Evolutionary conservation across 1,139 yeast species (phyloP).

Genomic region (Arxiozyma bovina): DNA sequence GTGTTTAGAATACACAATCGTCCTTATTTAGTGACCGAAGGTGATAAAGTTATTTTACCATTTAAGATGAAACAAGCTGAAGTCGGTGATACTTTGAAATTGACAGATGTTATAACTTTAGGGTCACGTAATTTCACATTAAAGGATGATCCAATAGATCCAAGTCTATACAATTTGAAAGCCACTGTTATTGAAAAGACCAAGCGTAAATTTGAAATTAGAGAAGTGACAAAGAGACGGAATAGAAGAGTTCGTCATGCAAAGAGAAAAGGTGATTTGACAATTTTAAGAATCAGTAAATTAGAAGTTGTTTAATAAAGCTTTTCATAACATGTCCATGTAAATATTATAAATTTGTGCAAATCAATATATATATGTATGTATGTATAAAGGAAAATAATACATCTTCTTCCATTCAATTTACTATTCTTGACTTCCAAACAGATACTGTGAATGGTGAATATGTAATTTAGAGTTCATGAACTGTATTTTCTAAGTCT

Average conservation of each 20-base stretch:
- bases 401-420: not conserved
- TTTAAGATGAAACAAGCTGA: conserved; percentile 64
- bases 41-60: conserved; percentile 76
- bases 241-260: conserved; percentile 76
- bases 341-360: conserved; percentile 1
- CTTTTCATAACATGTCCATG: not conserved
- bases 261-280: conserved; percentile 68
- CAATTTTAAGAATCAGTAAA: conserved; percentile 74
- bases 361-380: not conserved
- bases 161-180: conserved; percentile 48
- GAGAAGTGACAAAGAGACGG: conserved; percentile 65
- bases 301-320: conserved; percentile 34
- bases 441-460: not conserved
- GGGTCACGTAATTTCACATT: conserved; percentile 82
- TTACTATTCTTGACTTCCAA: no score
- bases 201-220: conserved; percentile 65
- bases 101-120: conserved; percentile 68
- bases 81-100: conserved; percentile 68
- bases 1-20: conserved; percentile 72
- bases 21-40: conserved; percentile 83
- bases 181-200: conserved; percentile 85
- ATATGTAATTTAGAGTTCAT: no score
- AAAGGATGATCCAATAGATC: conserved; percentile 46
- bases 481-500: no score
- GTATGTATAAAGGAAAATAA: not conserved